These are phyloP conservation scores for Filosporella fistucella DNA, from an alignment of 495 filamentous ascomycete genomes.

Conservation along the genomic window DNA sequence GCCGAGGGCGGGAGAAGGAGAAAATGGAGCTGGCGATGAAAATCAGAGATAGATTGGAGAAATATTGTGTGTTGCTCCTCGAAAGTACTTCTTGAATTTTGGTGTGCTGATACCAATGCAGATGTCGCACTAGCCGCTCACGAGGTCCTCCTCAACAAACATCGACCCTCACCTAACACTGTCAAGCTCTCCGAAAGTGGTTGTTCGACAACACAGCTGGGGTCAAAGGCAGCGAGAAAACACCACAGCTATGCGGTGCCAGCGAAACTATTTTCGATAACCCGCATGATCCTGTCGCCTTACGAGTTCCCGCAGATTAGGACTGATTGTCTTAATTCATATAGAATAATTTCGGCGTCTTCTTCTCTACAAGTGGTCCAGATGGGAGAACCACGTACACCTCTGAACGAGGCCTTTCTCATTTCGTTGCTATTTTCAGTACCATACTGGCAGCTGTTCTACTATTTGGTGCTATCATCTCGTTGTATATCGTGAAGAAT, in stretches of 20 bases:
- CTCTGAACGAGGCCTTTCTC: slow-evolving; percentile 1
- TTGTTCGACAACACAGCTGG: slow-evolving; percentile 3
- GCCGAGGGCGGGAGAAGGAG: not conserved
- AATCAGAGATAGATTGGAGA: slow-evolving; percentile 6
- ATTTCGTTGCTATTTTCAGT: slow-evolving; percentile 8
- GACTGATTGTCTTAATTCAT: slow-evolving; percentile 12
- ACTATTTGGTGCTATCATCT: slow-evolving; percentile 12
- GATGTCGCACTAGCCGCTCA: slow-evolving; percentile 8
- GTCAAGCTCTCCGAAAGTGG: slow-evolving; percentile 12
- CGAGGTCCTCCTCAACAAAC: slow-evolving; percentile 1
- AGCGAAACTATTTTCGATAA: slow-evolving; percentile 7
- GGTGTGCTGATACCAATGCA: not conserved
- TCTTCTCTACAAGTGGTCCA: slow-evolving; percentile 8
- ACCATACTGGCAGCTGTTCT: slow-evolving; percentile 10
- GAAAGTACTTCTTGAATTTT: not conserved
- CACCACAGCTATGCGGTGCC: slow-evolving; percentile 8
- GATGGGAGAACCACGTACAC: slow-evolving; percentile 1
- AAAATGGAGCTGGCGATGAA: slow-evolving; percentile 12
- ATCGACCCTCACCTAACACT: not conserved
- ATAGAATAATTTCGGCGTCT: slow-evolving; percentile 10
- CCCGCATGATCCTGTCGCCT: slow-evolving; percentile 8
- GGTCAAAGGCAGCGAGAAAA: not conserved
- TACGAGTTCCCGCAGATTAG: slow-evolving; percentile 8
- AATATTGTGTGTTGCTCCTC: slow-evolving; percentile 6
- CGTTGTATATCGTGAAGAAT: slow-evolving; percentile 9